phyloP scores from a whole-genome alignment of 176 grass and related monocot species.

The Zoysia pacifica region DNA sequence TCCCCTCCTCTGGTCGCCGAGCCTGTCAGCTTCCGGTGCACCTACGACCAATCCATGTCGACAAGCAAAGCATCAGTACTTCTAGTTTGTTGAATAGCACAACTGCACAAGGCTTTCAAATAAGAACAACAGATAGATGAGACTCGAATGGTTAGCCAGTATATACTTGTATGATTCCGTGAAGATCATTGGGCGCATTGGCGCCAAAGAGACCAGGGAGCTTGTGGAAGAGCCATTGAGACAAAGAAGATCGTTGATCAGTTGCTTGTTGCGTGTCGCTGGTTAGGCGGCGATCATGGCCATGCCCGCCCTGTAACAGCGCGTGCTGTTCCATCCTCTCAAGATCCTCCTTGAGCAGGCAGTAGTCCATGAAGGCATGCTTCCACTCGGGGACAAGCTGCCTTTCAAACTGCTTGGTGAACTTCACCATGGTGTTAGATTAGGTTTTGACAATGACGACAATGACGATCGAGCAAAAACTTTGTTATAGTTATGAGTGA shows the following conservation, averaged over 20 bases:
- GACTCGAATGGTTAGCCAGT: background rate
- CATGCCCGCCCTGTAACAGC: background rate
- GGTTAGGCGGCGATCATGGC: background rate
- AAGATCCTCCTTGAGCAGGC: conserved; percentile 73
- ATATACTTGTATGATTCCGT: conserved; percentile 61
- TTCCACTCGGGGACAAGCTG: conserved; percentile 92
- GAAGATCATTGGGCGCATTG: conserved; percentile 39
- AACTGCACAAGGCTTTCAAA: too few species aligned
- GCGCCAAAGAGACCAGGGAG: conserved; percentile 17
- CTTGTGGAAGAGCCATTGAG: conserved; percentile 37
- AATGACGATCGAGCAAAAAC: background rate
- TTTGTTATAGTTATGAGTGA: background rate
- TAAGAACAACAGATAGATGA: background rate
- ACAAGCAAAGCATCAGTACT: background rate
- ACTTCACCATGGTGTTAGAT: conserved; percentile 65
- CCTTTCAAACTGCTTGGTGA: conserved; percentile 78
- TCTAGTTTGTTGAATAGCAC: background rate
- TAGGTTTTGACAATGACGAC: background rate
- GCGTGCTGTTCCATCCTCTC: conserved; percentile 54
- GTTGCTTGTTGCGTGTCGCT: background rate
- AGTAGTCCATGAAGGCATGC: conserved; percentile 86
- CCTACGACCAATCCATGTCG: conserved; percentile 3
- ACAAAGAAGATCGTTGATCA: conserved; percentile 17
- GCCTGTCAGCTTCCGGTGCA: conserved; percentile 55
- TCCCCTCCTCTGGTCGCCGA: conserved; percentile 40